phyloP scores from a whole-genome alignment of 2,329 filamentous ascomycete genomes.

The Phoma sp. region DNA sequence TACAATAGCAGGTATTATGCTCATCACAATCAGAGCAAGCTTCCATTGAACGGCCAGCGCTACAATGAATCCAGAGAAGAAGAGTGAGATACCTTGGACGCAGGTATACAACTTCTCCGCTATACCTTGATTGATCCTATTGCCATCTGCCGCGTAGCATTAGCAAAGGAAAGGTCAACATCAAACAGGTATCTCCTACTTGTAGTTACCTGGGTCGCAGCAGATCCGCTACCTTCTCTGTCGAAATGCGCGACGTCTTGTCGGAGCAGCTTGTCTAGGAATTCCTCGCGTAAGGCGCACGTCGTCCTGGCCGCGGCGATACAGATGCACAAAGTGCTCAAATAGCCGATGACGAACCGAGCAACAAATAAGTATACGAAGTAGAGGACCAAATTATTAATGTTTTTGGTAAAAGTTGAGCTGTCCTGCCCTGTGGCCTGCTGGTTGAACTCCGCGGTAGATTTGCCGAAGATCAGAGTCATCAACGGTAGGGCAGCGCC shows the following conservation, averaged over 20 bases:
- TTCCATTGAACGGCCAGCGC: conserved; percentile 92
- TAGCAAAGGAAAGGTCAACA: not conserved
- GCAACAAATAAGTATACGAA: conserved; percentile 33
- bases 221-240: conserved; percentile 21
- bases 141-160: conserved; percentile 10
- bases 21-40: conserved; percentile 75
- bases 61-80: conserved; percentile 87
- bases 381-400: conserved; percentile 26
- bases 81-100: conserved; percentile 54
- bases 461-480: conserved; percentile 55
- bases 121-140: conserved; percentile 24
- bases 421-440: conserved; percentile 15
- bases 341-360: conserved; percentile 67
- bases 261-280: conserved; percentile 62
- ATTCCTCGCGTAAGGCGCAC: conserved; percentile 54
- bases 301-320: conserved; percentile 58
- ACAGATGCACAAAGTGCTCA: conserved; percentile 84
- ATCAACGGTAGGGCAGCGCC: conserved; percentile 77
- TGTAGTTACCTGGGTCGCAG: conserved; percentile 24
- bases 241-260: conserved; percentile 41
- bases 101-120: conserved; percentile 49
- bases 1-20: conserved; percentile 51
- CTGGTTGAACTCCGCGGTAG: conserved; percentile 23
- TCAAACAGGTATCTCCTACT: not conserved
- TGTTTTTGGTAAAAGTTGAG: conserved; percentile 12